phyloP scores from a whole-genome alignment of 2,329 filamentous ascomycete genomes.

The Fusarium pseudograminearum region DNA sequence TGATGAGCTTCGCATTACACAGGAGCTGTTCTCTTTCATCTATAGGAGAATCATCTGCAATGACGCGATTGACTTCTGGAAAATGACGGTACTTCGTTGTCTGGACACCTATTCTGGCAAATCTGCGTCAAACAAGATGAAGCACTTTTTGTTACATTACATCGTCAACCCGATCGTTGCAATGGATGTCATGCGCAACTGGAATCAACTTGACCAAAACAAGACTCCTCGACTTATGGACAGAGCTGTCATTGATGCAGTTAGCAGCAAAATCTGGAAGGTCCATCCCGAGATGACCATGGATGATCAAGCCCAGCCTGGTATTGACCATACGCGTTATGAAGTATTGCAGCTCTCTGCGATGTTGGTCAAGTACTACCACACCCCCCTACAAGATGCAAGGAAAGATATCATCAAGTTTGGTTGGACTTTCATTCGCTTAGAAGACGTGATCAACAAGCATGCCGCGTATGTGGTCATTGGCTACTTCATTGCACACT shows the following conservation, averaged over 20 bases:
- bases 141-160: slow-evolving; percentile 91
- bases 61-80: slow-evolving; percentile 88
- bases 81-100: slow-evolving; percentile 82
- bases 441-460: slow-evolving; percentile 99
- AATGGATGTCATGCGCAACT: slow-evolving; percentile 92
- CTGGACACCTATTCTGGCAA: slow-evolving; percentile 88
- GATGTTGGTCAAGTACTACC: slow-evolving; percentile 94
- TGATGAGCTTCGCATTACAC: slow-evolving; percentile 82
- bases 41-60: slow-evolving; percentile 87
- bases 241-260: slow-evolving; percentile 85
- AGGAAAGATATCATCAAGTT: slow-evolving; percentile 99
- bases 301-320: slow-evolving; percentile 85
- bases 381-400: slow-evolving; percentile 86
- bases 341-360: slow-evolving; percentile 95
- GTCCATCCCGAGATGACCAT: slow-evolving; percentile 83
- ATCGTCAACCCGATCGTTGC: slow-evolving; percentile 96
- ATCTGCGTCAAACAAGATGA: slow-evolving; percentile 85
- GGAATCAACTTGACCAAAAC: slow-evolving; percentile 68
- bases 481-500: slow-evolving; percentile 96
- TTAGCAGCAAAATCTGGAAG: slow-evolving; percentile 95
- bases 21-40: slow-evolving; percentile 83
- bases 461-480: slow-evolving; percentile 98
- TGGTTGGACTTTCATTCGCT: slow-evolving; percentile 96
- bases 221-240: slow-evolving; percentile 82
- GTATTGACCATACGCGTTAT: slow-evolving; percentile 95